Base-by-base conservation (phyloP, 805 yeast species). In the Zygotorulaspora danielsina region DNA sequence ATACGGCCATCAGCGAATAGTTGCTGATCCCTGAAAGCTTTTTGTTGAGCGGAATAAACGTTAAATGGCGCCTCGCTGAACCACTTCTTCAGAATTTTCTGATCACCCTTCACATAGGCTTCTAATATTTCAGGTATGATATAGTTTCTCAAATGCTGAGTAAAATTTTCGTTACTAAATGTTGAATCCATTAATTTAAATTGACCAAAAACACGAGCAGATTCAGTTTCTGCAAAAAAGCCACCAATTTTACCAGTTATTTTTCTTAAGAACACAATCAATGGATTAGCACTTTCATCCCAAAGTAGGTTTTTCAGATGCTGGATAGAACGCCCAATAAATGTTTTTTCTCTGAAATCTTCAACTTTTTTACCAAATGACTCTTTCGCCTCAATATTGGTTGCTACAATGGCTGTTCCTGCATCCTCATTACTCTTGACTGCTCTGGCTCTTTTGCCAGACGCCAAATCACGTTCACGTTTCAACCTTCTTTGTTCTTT, bases 51-150 rank as follows among this genome's bases (percentile, higher is more conserved):
- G 50, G 84, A 78, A 77, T 95, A 87, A 44, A 93, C 94, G 61
- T 90, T 90, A 69, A 68, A 90, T 31, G 98, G 97, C 19, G 97
- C 97, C 67, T 93, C 98, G 35, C 94, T 81, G 44, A 93, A 77
- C 99, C 99, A 93, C 54, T 71, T 69, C 64, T 89, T 85, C 61
- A 93, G 73, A 15, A 81, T 81, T 36, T 72, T 73, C 48, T 81
- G 90, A 53, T 93, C 97, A 49, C 96, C 96, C 52, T 83, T 83
- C 44, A 86, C 86, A 65, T 88, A 89, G 6, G 97, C 97, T 58
- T 93, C 99, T 56, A 93, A 71, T 24, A 93, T 78, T 64, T 93
- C 99, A 8, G 99, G 98, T 41, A 93, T 78, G 47, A 93, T 85
- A 66, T 81, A 93, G 57, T 87, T 90, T 63, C 97, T 82, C 56